phyloP scores from a whole-genome alignment of 176 grass and related monocot genomes.

The Oryza rufipogon region DNA sequence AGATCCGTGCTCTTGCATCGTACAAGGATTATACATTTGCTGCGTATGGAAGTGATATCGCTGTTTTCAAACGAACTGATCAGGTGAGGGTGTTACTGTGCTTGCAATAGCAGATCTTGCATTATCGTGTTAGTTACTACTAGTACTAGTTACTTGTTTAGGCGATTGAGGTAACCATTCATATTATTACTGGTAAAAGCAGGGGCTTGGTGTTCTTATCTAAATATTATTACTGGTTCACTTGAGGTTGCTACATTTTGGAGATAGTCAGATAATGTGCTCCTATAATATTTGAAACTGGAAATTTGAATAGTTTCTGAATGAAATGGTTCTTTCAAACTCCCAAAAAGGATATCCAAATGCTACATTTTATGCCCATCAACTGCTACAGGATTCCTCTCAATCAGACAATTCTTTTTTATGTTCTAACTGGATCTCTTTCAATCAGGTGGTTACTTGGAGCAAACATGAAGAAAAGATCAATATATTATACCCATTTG shows the following conservation, averaged over 20 bases:
- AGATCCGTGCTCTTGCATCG: constrained; percentile 87
- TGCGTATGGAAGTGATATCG: constrained; percentile 80
- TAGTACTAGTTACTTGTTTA: not conserved
- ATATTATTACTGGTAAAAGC: not conserved
- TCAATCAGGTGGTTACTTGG: constrained; percentile 78
- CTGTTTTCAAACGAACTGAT: constrained; percentile 82
- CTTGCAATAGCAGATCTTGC: not conserved
- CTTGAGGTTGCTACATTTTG: not conserved
- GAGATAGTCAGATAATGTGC: not conserved
- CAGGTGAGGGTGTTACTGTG: constrained; percentile 48
- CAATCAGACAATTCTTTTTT: constrained; percentile 5
- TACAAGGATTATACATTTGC: constrained; percentile 90
- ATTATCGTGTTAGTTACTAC: not conserved
- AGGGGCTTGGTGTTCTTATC: no score
- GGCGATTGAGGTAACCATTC: not conserved
- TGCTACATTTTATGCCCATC: not conserved
- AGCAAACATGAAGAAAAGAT: constrained; percentile 85
- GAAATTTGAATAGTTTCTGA: not conserved
- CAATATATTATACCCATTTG: constrained; percentile 72
- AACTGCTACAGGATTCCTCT: not conserved
- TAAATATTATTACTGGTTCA: not conserved
- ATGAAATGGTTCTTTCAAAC: constrained; percentile 1
- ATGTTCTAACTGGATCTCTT: constrained; percentile 27
- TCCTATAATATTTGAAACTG: not conserved
- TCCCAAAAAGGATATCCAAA: constrained; percentile 20